A percentile compares a stretch with the other conserved stretches of the same genome.
Evolutionary conservation across 2,329 filamentous ascomycete species (phyloP).

Genomic region (Aspergillus calidoustus): DNA sequence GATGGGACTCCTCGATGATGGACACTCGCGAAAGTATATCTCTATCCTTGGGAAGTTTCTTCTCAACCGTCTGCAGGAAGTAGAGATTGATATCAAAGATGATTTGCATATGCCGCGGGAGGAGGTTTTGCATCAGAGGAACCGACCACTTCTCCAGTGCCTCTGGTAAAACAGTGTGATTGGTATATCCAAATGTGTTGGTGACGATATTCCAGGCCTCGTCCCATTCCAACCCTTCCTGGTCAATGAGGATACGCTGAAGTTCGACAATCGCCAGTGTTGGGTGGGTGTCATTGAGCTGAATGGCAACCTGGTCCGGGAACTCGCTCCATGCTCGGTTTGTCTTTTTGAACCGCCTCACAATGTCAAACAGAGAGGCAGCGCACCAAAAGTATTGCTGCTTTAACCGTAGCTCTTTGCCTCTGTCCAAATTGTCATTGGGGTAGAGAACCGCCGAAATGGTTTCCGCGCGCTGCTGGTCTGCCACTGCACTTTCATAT

Average conservation of each 20-base stretch:
- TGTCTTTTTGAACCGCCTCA: constrained; percentile 97
- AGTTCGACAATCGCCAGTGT: constrained; percentile 95
- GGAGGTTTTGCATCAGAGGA: constrained; percentile 84
- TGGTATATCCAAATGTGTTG: constrained; percentile 90
- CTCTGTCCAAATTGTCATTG: constrained; percentile 94
- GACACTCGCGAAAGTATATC: constrained; percentile 87
- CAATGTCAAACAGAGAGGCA: constrained; percentile 92
- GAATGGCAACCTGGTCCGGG: constrained; percentile 92
- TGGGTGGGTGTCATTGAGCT: constrained; percentile 97
- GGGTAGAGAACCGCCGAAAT: constrained; percentile 97
- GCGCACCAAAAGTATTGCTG: constrained; percentile 99
- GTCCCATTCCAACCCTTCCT: constrained; percentile 92
- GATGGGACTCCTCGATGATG: constrained; percentile 94
- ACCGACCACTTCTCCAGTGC: constrained; percentile 99
- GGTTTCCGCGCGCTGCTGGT: constrained; percentile 97
- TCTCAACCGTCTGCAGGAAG: constrained; percentile 91
- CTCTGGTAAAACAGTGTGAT: constrained; percentile 96
- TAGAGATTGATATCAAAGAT: constrained; percentile 98
- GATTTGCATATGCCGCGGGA: constrained; percentile 93
- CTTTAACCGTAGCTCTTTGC: constrained; percentile 96
- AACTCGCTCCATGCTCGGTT: constrained; percentile 91
- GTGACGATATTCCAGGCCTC: constrained; percentile 84
- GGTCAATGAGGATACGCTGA: constrained; percentile 86
- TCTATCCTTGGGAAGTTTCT: constrained; percentile 84
- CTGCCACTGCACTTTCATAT: constrained; percentile 96